Evolutionary conservation across 2,329 filamentous ascomycete species (phyloP).

Genomic region (Verticillium tricorpus): DNA sequence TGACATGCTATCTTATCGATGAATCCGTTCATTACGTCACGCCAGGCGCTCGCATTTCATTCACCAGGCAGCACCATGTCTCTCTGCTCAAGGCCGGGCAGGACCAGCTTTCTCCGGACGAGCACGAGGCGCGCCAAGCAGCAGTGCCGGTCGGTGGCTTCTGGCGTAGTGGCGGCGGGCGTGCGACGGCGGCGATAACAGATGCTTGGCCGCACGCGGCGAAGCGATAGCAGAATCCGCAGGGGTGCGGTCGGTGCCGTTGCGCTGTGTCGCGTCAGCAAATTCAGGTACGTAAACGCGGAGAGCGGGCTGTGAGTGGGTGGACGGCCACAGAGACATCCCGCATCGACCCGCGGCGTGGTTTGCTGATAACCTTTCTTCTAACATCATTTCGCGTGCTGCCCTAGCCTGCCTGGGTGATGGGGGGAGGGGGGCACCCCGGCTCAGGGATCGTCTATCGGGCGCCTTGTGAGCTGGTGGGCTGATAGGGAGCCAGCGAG

Average conservation of each 20-base stretch:
- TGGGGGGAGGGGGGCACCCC: neutral
- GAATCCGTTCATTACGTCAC: neutral
- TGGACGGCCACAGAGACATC: slow-evolving; percentile 4
- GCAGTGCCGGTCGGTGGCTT: neutral
- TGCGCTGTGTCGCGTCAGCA: slow-evolving; percentile 17
- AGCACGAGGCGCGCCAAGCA: neutral
- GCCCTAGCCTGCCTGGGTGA: neutral
- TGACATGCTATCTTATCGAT: neutral
- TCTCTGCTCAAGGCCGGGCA: no score
- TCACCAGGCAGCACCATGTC: no score
- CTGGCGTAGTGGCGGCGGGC: no score
- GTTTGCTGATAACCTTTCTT: neutral
- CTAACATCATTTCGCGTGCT: neutral
- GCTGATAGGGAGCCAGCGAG: neutral
- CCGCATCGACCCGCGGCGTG: neutral
- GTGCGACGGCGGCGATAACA: neutral
- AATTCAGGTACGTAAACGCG: slow-evolving; percentile 32
- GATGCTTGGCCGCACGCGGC: neutral
- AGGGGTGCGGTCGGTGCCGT: no score
- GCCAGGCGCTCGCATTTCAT: neutral
- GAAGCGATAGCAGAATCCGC: neutral
- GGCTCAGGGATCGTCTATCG: neutral
- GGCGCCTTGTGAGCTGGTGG: neutral
- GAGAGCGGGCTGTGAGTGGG: slow-evolving; percentile 6
- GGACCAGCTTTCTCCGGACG: neutral